Conservation (phyloP, 2,329 filamentous ascomycete genomes). For the Blastomyces gilchristii region DNA sequence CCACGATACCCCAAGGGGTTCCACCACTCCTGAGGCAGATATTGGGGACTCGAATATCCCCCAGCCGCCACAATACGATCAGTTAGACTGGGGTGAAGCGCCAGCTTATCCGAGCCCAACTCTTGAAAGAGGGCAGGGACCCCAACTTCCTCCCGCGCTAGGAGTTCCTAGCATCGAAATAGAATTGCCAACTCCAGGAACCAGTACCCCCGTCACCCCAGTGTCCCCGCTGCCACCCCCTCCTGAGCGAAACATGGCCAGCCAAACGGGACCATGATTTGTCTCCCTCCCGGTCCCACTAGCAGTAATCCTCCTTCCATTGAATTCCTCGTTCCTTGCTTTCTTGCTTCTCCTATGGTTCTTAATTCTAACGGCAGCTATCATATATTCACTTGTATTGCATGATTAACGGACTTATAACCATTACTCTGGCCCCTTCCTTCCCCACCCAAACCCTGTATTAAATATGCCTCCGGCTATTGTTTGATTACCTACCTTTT, state of each 20-base stretch:
- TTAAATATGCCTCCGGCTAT: neutral
- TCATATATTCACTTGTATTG: neutral
- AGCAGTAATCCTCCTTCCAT: neutral
- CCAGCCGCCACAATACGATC: conserved; percentile 35
- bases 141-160: conserved; percentile 13
- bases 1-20: conserved; percentile 14
- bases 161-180: conserved; percentile 21
- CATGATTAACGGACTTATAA: neutral
- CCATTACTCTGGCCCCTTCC: neutral
- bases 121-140: conserved; percentile 14
- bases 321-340: neutral
- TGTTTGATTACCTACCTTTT: neutral
- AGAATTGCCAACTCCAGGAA: conserved; percentile 17
- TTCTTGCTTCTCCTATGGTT: neutral
- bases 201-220: conserved; percentile 17
- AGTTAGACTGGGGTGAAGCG: conserved; percentile 35
- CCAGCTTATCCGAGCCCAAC: conserved; percentile 31
- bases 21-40: conserved; percentile 23
- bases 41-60: conserved; percentile 28
- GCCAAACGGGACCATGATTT: neutral
- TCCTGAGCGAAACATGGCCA: neutral
- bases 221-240: conserved; percentile 7
- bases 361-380: neutral
- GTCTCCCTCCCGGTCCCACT: neutral
- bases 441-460: neutral